Conservation (phyloP, 164 flowering plant genomes). For the Nymphaea thermarum region DNA sequence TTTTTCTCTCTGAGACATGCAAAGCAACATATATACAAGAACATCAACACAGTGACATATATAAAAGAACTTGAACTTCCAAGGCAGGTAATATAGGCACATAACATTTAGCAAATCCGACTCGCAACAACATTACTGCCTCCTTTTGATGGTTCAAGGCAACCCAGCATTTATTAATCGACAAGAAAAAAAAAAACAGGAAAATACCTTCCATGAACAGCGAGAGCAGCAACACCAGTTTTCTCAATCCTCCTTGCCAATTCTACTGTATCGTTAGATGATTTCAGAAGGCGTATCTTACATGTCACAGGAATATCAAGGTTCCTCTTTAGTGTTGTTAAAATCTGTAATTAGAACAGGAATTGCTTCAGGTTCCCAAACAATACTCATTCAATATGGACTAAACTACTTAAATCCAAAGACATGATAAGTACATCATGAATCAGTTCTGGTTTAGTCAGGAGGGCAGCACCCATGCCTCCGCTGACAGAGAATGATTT, state of each 20-base stretch:
- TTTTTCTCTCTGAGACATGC: too few species aligned
- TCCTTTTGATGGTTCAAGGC: too few species aligned
- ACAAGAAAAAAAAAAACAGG: not conserved
- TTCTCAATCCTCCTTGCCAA: conserved; percentile 75
- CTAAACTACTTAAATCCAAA: too few species aligned
- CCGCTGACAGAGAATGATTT: conserved; percentile 88
- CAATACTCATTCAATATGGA: too few species aligned
- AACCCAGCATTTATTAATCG: not conserved
- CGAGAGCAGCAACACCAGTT: conserved; percentile 87
- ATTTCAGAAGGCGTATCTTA: conserved; percentile 78
- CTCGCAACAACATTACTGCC: too few species aligned
- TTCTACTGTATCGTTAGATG: conserved; percentile 69
- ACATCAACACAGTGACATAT: too few species aligned
- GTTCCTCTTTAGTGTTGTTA: conserved; percentile 81
- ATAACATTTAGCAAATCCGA: too few species aligned
- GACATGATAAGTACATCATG: conserved; percentile 54
- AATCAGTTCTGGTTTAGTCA: conserved; percentile 80
- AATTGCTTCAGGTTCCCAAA: too few species aligned
- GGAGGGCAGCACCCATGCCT: conserved; percentile 95
- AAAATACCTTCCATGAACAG: conserved; percentile 89
- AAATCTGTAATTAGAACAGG: conserved; percentile 33
- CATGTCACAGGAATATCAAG: conserved; percentile 70
- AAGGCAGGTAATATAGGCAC: too few species aligned
- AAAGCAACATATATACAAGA: too few species aligned
- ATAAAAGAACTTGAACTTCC: too few species aligned